A percentile compares a stretch with the other conserved stretches of the same genome.
These are phyloP conservation scores for Apiospora saccharicola DNA, from an alignment of 2,329 filamentous ascomycete genomes.

Conservation along the genomic window DNA sequence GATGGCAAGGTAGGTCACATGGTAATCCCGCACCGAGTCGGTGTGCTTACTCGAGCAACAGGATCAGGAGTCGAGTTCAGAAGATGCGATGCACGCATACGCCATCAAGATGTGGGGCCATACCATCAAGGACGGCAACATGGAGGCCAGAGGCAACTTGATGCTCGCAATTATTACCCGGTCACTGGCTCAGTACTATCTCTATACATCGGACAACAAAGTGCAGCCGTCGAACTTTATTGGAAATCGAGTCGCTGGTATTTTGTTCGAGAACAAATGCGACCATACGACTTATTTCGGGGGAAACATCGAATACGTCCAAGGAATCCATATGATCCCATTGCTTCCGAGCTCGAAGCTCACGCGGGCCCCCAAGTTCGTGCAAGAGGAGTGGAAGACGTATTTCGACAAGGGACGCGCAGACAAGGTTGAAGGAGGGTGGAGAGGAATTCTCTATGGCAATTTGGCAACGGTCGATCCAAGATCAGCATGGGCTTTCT, in stretches of 20 bases:
- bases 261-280: constrained; percentile 92
- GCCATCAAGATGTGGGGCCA: constrained; percentile 94
- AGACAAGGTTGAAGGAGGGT: constrained; percentile 73
- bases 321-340: constrained; percentile 78
- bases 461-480: constrained; percentile 84
- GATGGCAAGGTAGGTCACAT: constrained; percentile 69
- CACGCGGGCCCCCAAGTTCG: constrained; percentile 73
- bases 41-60: constrained; percentile 32
- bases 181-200: constrained; percentile 80
- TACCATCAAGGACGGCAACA: constrained; percentile 75
- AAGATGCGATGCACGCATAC: constrained; percentile 88
- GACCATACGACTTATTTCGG: constrained; percentile 95
- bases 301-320: constrained; percentile 72
- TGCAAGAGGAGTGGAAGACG: constrained; percentile 81
- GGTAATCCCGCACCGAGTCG: neutral
- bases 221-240: constrained; percentile 79
- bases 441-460: constrained; percentile 84
- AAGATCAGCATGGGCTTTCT: constrained; percentile 74
- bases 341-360: constrained; percentile 69
- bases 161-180: constrained; percentile 83
- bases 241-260: constrained; percentile 75
- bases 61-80: constrained; percentile 86
- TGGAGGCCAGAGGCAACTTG: constrained; percentile 83
- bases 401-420: constrained; percentile 76
- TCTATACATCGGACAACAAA: constrained; percentile 74